Evolutionary conservation across 78 protist species (phyloP).

Genomic region (Cavenderia fasciculata): DNA sequence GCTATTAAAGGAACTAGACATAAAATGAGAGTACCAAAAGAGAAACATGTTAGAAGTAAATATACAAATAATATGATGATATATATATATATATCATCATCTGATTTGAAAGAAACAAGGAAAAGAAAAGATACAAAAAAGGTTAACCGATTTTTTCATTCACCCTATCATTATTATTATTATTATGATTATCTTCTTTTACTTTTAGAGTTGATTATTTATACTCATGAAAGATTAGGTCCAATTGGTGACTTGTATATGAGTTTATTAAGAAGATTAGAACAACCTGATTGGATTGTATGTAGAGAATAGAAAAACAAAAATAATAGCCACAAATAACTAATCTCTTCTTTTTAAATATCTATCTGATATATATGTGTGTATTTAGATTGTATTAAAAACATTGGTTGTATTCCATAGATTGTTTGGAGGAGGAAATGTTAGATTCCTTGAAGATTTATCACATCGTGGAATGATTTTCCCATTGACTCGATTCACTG

Average conservation of each 20-base stretch:
- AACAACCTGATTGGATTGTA: conserved; percentile 84
- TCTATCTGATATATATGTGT: neutral
- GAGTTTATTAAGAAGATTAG: conserved; percentile 60
- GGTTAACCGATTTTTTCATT: too few species aligned
- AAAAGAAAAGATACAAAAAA: too few species aligned
- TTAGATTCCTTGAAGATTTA: conserved; percentile 70
- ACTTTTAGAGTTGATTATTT: conserved; percentile 35
- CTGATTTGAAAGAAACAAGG: too few species aligned
- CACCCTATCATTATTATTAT: neutral
- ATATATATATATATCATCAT: too few species aligned
- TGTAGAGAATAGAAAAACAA: neutral
- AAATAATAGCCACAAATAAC: neutral
- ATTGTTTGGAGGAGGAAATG: conserved; percentile 47
- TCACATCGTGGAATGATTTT: conserved; percentile 60
- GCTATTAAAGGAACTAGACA: conserved; percentile 78
- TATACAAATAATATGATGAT: too few species aligned
- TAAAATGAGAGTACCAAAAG: conserved; percentile 78
- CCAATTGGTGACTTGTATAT: conserved; percentile 67
- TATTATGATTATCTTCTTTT: neutral
- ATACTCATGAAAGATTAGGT: conserved; percentile 67
- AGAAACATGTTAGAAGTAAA: conserved; percentile 79
- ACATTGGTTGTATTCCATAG: conserved; percentile 76
- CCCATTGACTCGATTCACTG: conserved; percentile 70
- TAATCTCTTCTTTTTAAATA: neutral
- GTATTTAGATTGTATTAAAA: conserved; percentile 66